Evolutionary conservation across 495 filamentous ascomycete genomes (phyloP), one percentile per base, ranked within the genome.

Genomic region (Cenococcum geophilum): DNA sequence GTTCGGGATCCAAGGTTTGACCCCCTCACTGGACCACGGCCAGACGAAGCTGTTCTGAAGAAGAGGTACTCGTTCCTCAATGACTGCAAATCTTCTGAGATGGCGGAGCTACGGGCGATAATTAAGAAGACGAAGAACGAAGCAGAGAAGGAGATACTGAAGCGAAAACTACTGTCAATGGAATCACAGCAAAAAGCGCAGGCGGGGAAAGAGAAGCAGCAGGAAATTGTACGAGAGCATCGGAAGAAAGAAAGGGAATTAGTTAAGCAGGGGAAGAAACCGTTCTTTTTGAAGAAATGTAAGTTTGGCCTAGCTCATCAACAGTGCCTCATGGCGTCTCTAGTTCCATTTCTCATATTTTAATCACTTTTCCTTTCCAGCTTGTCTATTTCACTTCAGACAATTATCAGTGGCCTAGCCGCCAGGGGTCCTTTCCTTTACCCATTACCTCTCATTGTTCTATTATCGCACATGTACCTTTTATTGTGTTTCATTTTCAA

Each of bases 1-100:
- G 11, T 36, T 50, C 84, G 92, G 10, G 93, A 98, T 71, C 93
- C 93, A n/a, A 84, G 93, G 32, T 98, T 98, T 74, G 85, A 91
- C 34, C 77, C 81, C 22, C 35, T 73, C 12, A 77, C 79, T 0
- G 76, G 81, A 22, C 68, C 71, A 12, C 23, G 69, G 59, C 62
- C 82, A 10, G 83, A 87, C 58, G 80, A 85, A 59, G 70, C 73
- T 49, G 78, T 76, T 58, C 71, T 83, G 42, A 80, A 78, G 58
- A 83, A 82, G 53, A 86, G 86, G 25, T 98, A 97, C 75, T 75
- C 80, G 0, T 98, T 98, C 74, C 76, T 98, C 22, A 84, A 92
- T 61, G 87, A 87, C 55, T 98, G 97, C 77, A 81, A 85, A 20
- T 82, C 83, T 12, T 76, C 81, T 22, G 93, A 98, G 74, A 84